Evolutionary conservation across 176 grass and related monocot species (phyloP), one percentile per base, ranked within the genome.

Genomic region (Oropetium thomaeum): DNA sequence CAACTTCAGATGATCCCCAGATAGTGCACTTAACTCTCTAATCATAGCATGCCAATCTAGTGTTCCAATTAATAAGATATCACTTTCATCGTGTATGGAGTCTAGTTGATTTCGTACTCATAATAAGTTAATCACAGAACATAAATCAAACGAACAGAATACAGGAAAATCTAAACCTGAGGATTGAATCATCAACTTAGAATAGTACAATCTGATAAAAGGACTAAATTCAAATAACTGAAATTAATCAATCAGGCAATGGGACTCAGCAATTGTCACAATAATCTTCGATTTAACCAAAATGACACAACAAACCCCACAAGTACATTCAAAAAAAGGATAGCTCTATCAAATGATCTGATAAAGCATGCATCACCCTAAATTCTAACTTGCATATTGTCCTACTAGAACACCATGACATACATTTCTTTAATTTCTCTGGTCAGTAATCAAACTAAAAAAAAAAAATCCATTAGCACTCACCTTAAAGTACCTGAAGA

Each of bases 401-500:
- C 0, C 9, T 7, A 78, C 8, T 23, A 40, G 14, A 60, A 10
- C 12, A 67, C 16, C 51, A 49, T 0, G 4, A 43, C 52, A 82
- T 59, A 72, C 73, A 87, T 28, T 87, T 38, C 32, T 0, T 8
- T n/a, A 60, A 60, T n/a, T 44, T 15, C 19, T 28, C 8, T 41
- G 31, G 47, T 16, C 43, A 16, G 32, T 16, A 23, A 20, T 33
- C 5, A 19, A 69, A 48, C 23, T 7, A 68, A 62, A 10, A 31
- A 28, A 40, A 4, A 16, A 49, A 40, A 51, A 39, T 3, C 22
- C 0, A 33, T 2, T 2, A 49, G 25, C 32, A 14, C 70, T 83
- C 75, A 99, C 96, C 96, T 99, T 99, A 59, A 99, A 99, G 53
- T 99, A 99, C 70, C 92, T 87, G 68, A 99, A 99, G 81, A 99